Evolutionary conservation across 2,329 filamentous ascomycete species (phyloP).

Genomic region (Cryphonectria carpinicola): DNA sequence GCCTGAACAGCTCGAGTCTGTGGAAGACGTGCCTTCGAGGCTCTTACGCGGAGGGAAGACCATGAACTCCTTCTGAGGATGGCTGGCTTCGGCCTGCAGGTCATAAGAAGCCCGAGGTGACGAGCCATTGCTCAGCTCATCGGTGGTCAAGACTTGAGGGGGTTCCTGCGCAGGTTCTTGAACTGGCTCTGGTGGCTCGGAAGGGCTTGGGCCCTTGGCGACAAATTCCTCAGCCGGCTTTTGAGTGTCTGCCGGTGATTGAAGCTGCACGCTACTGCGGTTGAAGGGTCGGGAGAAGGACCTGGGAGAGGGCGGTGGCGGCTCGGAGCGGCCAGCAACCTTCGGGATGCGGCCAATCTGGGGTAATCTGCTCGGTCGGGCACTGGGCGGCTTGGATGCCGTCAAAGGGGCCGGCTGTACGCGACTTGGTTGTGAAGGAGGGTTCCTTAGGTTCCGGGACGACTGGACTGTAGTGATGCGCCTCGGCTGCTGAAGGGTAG

Average conservation of each 20-base stretch:
- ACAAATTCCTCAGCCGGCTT: conserved; percentile 46
- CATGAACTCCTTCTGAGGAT: conserved; percentile 66
- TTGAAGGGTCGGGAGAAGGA: conserved; percentile 88
- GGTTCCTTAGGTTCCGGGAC: conserved; percentile 13
- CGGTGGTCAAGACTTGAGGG: conserved; percentile 38
- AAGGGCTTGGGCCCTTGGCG: conserved; percentile 53
- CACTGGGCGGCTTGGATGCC: conserved; percentile 25
- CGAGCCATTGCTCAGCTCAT: conserved; percentile 38
- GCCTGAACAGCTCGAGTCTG: conserved; percentile 70
- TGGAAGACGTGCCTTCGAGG: conserved; percentile 62
- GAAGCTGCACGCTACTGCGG: conserved; percentile 51
- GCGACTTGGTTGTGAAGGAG: conserved; percentile 9
- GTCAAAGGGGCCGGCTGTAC: neutral
- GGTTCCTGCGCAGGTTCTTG: conserved; percentile 45
- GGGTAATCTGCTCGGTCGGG: conserved; percentile 67
- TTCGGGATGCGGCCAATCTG: conserved; percentile 87
- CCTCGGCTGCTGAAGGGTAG: conserved; percentile 3
- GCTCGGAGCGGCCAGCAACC: conserved; percentile 72
- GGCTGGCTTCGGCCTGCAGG: conserved; percentile 38
- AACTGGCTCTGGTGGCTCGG: conserved; percentile 41
- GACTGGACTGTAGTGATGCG: conserved; percentile 9
- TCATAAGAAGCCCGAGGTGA: conserved; percentile 38
- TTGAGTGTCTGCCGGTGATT: conserved; percentile 35
- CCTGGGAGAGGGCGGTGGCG: conserved; percentile 62
- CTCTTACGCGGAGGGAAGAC: conserved; percentile 67